These are phyloP conservation scores for Hydnomerulius pinastri DNA, from an alignment of 768 basidiomycete genomes.

Conservation along the genomic window DNA sequence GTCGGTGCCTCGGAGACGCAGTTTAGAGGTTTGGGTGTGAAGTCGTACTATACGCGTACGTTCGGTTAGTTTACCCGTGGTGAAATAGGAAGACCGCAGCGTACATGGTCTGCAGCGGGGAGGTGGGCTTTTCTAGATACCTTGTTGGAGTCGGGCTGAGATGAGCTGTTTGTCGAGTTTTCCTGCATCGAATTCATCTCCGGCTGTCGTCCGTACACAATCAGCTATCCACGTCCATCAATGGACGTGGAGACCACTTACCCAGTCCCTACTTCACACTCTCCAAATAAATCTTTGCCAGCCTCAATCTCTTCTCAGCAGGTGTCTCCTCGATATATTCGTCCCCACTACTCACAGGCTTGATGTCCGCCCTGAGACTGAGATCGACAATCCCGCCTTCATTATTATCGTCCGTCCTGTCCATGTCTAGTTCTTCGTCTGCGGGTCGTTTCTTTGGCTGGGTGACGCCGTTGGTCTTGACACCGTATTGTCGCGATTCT, in stretches of 20 bases:
- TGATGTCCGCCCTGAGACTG: too few relatives aligned
- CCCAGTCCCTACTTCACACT: slow-evolving; percentile 71
- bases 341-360: too few relatives aligned
- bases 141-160: too few relatives aligned
- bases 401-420: slow-evolving; percentile 56
- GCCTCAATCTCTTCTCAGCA: slow-evolving; percentile 84
- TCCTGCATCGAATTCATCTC: too few relatives aligned
- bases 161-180: too few relatives aligned
- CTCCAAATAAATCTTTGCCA: slow-evolving; percentile 86
- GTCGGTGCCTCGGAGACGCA: slow-evolving; percentile 66
- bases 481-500: slow-evolving; percentile 2
- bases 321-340: too few relatives aligned
- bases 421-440: slow-evolving; percentile 69
- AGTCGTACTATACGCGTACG: too few relatives aligned
- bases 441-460: slow-evolving; percentile 16
- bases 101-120: slow-evolving; percentile 68
- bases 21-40: slow-evolving; percentile 33
- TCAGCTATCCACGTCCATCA: too few relatives aligned
- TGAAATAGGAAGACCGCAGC: slow-evolving; percentile 28
- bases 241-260: too few relatives aligned
- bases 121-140: slow-evolving; percentile 81
- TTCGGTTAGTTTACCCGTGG: too few relatives aligned
- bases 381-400: too few relatives aligned
- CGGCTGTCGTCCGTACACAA: too few relatives aligned
- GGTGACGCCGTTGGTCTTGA: slow-evolving; percentile 19